Evolutionary conservation across 2,329 filamentous ascomycete species (phyloP).

Genomic region (Sporothrix pallida): DNA sequence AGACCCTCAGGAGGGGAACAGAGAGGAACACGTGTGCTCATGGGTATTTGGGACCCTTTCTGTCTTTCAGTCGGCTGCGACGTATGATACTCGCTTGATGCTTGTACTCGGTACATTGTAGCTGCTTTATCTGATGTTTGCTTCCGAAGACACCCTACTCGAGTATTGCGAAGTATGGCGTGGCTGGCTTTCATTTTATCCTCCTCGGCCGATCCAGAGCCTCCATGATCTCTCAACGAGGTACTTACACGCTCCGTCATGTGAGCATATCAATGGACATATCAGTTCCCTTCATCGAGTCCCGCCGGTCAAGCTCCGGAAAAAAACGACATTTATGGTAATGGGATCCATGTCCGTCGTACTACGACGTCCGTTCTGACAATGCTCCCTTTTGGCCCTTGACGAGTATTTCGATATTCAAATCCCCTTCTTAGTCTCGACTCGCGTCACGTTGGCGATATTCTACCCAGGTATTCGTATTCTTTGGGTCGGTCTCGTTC

Average conservation of each 20-base stretch:
- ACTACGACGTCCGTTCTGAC: constrained; percentile 2
- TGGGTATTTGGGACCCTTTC: background rate
- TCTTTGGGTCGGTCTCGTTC: background rate
- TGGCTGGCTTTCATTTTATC: background rate
- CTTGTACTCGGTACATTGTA: background rate
- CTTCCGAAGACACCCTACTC: background rate
- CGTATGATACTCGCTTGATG: background rate
- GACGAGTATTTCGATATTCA: background rate
- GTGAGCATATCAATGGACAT: constrained; percentile 8
- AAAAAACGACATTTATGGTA: background rate
- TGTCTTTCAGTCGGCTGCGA: background rate
- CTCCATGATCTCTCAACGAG: background rate
- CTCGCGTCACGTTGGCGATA: constrained; percentile 5
- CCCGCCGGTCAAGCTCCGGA: background rate
- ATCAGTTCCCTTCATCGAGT: constrained; percentile 13
- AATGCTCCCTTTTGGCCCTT: background rate
- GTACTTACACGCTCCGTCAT: constrained; percentile 12
- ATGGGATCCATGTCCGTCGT: constrained; percentile 2
- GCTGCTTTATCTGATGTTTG: background rate
- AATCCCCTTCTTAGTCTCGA: background rate
- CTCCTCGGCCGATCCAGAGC: background rate
- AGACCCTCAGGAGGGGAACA: background rate
- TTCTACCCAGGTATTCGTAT: background rate
- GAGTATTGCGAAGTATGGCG: background rate
- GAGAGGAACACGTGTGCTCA: background rate